A percentile compares a stretch with the other conserved stretches of the same genome.
These are phyloP conservation scores for Cornus kousa DNA, from an alignment of 148 eudicot species.

Conservation along the genomic window DNA sequence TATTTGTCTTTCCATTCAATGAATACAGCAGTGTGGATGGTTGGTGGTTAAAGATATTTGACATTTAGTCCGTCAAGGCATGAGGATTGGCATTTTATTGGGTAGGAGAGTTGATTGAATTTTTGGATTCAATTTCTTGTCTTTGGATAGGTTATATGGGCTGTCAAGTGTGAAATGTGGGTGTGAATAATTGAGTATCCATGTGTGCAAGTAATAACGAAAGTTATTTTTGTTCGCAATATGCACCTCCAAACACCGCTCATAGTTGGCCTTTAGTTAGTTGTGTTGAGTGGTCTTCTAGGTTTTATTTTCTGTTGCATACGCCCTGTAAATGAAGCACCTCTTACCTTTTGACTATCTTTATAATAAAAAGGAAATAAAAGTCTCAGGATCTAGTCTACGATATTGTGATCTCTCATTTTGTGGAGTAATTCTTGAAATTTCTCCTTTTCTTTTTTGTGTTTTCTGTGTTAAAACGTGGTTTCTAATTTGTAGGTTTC, in stretches of 20 bases:
- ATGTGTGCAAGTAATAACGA: no score
- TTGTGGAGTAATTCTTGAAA: neutral
- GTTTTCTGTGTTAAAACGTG: neutral
- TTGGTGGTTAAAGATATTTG: neutral
- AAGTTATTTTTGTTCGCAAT: no score
- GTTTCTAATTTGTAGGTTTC: slow-evolving; percentile 43
- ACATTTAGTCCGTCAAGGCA: neutral
- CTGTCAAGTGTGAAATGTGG: no score
- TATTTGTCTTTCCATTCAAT: neutral
- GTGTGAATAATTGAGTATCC: no score
- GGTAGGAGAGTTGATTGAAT: neutral
- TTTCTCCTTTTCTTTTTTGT: neutral
- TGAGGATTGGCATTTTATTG: neutral
- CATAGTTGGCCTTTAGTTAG: no score
- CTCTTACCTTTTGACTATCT: neutral
- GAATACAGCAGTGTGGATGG: neutral
- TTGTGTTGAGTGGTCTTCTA: no score
- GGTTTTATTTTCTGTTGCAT: no score
- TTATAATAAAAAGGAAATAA: neutral
- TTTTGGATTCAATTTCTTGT: no score
- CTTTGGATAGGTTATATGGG: no score
- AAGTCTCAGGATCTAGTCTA: neutral
- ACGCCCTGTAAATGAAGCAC: no score
- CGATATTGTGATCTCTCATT: neutral
- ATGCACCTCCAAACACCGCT: no score